Evolutionary conservation across 257 asterid genomes (phyloP).

Genomic region (Asclepias syriaca): DNA sequence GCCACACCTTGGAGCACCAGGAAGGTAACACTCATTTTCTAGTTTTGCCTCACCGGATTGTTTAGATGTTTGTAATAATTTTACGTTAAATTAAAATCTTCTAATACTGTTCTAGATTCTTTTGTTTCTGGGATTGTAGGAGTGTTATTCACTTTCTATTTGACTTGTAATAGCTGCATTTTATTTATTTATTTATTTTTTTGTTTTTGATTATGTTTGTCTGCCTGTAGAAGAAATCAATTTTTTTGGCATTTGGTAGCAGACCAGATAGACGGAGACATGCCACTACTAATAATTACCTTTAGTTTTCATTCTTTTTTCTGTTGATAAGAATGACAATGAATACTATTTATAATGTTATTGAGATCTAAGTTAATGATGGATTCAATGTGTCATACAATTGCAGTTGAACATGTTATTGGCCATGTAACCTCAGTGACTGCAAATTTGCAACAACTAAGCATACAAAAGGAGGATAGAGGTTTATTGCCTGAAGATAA

Average conservation of each 20-base stretch:
- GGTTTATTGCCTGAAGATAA: slow-evolving; percentile 41
- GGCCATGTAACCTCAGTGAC: slow-evolving; percentile 50
- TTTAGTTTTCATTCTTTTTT: neutral
- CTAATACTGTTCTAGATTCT: neutral
- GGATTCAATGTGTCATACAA: slow-evolving; percentile 10
- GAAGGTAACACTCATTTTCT: slow-evolving; percentile 36
- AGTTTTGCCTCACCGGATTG: neutral
- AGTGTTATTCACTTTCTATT: neutral
- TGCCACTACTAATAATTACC: neutral
- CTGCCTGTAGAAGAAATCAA: neutral
- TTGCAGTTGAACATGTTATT: slow-evolving; percentile 55
- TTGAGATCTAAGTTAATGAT: neutral
- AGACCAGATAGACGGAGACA: neutral
- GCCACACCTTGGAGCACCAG: slow-evolving; percentile 35
- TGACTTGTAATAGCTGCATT: neutral
- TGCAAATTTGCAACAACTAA: slow-evolving; percentile 48
- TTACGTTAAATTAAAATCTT: neutral
- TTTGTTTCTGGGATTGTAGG: neutral
- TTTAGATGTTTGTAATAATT: neutral
- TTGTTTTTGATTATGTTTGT: neutral
- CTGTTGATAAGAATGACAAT: neutral
- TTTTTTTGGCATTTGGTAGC: neutral
- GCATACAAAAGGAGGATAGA: slow-evolving; percentile 44
- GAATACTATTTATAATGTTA: neutral
- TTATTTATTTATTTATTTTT: no score